Evolutionary conservation across 192 early-diverging fungal species (phyloP).

Genomic region (Gigaspora rosea): DNA sequence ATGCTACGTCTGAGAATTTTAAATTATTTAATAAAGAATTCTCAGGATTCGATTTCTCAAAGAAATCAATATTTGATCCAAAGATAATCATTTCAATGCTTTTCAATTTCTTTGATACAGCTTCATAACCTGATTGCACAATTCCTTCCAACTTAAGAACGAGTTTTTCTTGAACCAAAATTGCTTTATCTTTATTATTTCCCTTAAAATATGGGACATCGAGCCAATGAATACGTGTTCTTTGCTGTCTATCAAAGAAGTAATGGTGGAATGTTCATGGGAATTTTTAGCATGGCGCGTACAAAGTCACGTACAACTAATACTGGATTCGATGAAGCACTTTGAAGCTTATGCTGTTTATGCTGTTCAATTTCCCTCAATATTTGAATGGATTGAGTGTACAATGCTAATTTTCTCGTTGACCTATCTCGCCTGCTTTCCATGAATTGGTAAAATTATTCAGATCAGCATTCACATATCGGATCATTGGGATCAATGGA

Average conservation of each 20-base stretch:
- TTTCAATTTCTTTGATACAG: not conserved
- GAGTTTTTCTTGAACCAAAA: not conserved
- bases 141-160: constrained; percentile 21
- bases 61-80: constrained; percentile 3
- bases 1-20: not conserved
- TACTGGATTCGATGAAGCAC: no score
- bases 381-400: no score
- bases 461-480: not conserved
- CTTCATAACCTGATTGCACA: not conserved
- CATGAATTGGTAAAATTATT: not conserved
- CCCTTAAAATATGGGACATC: not conserved
- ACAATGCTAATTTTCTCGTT: no score
- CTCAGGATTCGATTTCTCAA: not conserved
- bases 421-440: not conserved
- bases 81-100: constrained; percentile 12
- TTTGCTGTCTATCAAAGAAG: constrained; percentile 3
- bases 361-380: no score
- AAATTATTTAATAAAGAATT: not conserved
- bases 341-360: no score
- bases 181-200: not conserved
- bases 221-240: constrained; percentile 9
- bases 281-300: no score
- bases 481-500: constrained; percentile 8
- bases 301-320: no score
- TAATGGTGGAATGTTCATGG: no score